Evolutionary conservation across 352 stramenopile species (phyloP), one percentile per base, ranked within the genome.

Genomic region (Phytophthora europaea): DNA sequence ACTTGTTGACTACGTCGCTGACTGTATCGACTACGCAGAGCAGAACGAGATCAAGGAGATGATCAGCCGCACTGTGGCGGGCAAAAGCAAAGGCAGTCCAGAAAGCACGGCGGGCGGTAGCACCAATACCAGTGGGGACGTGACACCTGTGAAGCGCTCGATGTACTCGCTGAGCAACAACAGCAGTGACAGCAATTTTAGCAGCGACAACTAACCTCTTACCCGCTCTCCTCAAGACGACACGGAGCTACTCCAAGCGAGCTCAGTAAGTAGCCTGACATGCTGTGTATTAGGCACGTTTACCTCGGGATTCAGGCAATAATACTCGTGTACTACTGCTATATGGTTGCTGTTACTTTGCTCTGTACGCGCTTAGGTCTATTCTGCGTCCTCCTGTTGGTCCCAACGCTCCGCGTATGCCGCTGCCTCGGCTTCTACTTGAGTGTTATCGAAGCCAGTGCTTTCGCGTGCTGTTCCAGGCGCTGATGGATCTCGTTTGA

Each of bases 1-100:
- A 50, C 81, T 97, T 26, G 88, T 95, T 18, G 90, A 97, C 67
- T 97, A 97, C 63, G 79, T 97, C 57, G 76, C 82, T 10, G 83
- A 93, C 56, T 86, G 81, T 22, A 95, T 97, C 61, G 74, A 78
- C 31, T 97, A 86, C 45, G 88, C 87, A 1, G 89, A 96, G 67
- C 64, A 79, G 43, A 91, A 94, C 33, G 76, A 88, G 55, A 80
- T 73, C 56, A 77, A 85, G 51, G 43, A 75, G 22, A 53, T 79
- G 51, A 34, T 79, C 10, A 76, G 59, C 15, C 77, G 65, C 43
- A 72, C 75, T 0, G 73, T 80, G 20, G 68, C 74, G n/a, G 74
- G 36, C 45, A 82, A 73, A 33, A 72, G 72, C 26, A 80, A 69
- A 16, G 59, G 55, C 18, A 83, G 66, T 50, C 56, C 72, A 10